Evolutionary conservation across 371 early-diverging fungal genomes (phyloP).

Genomic region (Blastocladiella emersonii): DNA sequence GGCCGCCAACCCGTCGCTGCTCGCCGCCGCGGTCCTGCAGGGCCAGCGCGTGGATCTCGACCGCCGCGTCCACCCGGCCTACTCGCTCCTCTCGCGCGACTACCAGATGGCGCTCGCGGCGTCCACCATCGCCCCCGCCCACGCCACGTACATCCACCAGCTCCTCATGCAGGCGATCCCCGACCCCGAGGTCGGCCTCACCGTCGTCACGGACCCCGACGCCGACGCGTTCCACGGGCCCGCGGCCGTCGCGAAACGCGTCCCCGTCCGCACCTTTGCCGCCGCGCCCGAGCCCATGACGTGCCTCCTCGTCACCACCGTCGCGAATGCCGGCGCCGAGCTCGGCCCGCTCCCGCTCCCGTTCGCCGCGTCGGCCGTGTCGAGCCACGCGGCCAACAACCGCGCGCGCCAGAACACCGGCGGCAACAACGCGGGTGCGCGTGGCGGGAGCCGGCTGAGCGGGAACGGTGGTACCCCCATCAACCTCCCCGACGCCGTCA

Average conservation of each 20-base stretch:
- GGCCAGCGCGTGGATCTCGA: not conserved
- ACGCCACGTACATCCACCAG: not conserved
- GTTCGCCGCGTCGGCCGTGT: too few species aligned
- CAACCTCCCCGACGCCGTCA: too few species aligned
- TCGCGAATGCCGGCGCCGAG: too few species aligned
- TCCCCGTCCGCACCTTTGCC: not conserved
- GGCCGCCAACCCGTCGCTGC: not conserved
- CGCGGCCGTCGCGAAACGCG: not conserved
- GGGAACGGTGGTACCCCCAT: too few species aligned
- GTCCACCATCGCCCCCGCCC: not conserved
- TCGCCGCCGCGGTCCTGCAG: not conserved
- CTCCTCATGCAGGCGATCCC: not conserved
- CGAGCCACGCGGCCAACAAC: too few species aligned
- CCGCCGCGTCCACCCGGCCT: not conserved
- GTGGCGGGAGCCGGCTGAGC: too few species aligned
- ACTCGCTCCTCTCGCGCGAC: not conserved
- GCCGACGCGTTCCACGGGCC: not conserved
- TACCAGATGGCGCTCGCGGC: not conserved
- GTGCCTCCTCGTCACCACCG: not conserved
- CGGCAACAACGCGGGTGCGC: too few species aligned
- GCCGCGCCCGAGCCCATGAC: not conserved
- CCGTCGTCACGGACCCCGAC: not conserved
- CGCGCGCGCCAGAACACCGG: too few species aligned
- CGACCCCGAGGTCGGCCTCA: not conserved
- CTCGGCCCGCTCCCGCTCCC: too few species aligned